These are phyloP conservation scores for Gymnopus androsaceus DNA, from an alignment of 1,284 basidiomycete genomes.

Conservation along the genomic window DNA sequence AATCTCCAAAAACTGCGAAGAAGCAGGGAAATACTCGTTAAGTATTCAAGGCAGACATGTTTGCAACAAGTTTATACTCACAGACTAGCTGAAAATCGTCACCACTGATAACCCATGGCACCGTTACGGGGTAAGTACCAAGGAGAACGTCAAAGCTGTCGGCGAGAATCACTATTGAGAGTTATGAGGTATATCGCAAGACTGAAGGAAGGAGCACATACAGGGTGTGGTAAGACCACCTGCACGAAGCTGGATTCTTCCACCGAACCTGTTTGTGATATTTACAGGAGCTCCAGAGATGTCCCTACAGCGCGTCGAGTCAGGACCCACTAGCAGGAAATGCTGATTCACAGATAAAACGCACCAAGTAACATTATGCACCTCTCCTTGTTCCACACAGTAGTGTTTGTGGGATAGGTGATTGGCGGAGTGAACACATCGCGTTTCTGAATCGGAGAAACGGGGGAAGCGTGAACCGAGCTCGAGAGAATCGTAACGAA, in stretches of 20 bases:
- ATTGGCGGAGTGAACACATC: constrained; percentile 42
- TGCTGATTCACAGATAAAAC: no score
- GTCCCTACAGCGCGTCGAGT: constrained; percentile 36
- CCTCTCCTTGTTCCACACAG: constrained; percentile 34
- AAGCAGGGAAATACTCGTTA: not conserved
- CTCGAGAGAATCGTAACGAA: constrained; percentile 18
- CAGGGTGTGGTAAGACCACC: constrained; percentile 28
- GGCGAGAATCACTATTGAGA: constrained; percentile 30
- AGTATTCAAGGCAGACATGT: not conserved
- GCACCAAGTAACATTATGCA: constrained; percentile 39
- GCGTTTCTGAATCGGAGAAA: constrained; percentile 24
- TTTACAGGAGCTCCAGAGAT: constrained; percentile 27
- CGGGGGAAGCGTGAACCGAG: constrained; percentile 14
- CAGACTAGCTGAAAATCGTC: constrained; percentile 38
- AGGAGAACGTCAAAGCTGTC: constrained; percentile 33
- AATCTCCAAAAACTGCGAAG: constrained; percentile 40
- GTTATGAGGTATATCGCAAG: constrained; percentile 1
- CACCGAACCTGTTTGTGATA: constrained; percentile 38
- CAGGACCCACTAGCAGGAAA: no score
- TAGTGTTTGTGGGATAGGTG: constrained; percentile 28
- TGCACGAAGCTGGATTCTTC: constrained; percentile 33
- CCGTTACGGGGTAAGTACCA: constrained; percentile 32
- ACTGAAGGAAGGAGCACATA: constrained; percentile 21
- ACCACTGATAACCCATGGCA: constrained; percentile 33
- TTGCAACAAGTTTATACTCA: no score